Evolutionary conservation across 768 basidiomycete species (phyloP), one percentile per base, ranked within the genome.

Genomic region (Hemileccinum impolitum): DNA sequence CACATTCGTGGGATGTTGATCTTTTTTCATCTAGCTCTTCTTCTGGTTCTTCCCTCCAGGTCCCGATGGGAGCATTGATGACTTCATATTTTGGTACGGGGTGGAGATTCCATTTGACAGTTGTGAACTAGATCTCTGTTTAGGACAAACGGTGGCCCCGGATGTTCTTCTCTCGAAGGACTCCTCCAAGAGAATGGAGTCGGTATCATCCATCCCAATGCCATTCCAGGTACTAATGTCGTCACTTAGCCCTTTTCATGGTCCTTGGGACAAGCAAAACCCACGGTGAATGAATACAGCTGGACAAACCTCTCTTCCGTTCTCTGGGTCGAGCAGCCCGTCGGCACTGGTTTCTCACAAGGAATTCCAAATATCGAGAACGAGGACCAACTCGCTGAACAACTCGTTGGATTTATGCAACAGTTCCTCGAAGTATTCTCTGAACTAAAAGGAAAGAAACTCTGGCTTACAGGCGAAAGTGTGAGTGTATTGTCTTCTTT

Each of bases 11-110:
- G 23, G 23, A 23, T 23, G 23, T 23, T 23, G 23, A n/a, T n/a
- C 6, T 23, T 23, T 23, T 3, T 6, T n/a, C n/a, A 23, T 23
- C 23, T 23, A 89, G 84, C 75, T 88, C n/a, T 90, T 85, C 71
- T 90, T 90, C 70, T 89, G 87, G 87, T 84, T 87, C 68, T 89
- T 87, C 72, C 87, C 87, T 45, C 84, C 87, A 2, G 86, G 85
- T 3, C 84, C 84, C 0, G 69, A 81, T 56, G 87, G 86, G 18
- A 85, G 81, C 55, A 60, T 77, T 5, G 84, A 89, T 56, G 85
- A 89, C 59, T 58, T 90, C 39, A 83, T 89, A 26, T 85, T 88
- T 65, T 89, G 86, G 86, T 84, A 56, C 42, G 48, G 13, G n/a
- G 13, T 12, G 28, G 28, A 30, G 19, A 34, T 36, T 37, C 9